Conservation (phyloP, 345 rosid genomes). For the Mangifera indica region DNA sequence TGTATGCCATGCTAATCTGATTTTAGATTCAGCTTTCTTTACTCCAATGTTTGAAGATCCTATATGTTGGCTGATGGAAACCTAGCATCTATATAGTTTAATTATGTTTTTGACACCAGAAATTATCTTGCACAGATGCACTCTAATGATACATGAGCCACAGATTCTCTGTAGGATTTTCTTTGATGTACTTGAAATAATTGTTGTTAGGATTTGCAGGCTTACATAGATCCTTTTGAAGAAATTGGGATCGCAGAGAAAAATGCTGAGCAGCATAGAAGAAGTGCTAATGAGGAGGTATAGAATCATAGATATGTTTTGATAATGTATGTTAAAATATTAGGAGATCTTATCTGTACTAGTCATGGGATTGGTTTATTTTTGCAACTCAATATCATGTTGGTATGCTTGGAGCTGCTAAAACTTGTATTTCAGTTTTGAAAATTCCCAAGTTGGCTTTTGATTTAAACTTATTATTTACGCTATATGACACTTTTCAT, state of each 20-base stretch:
- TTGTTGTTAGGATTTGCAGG: slow-evolving; percentile 32
- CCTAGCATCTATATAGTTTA: neutral
- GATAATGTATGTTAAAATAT: slow-evolving; percentile 10
- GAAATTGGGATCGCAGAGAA: slow-evolving; percentile 67
- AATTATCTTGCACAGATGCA: neutral
- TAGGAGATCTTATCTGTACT: neutral
- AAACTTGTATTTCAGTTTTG: neutral
- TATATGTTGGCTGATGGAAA: neutral
- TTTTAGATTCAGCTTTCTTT: neutral
- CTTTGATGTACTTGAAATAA: slow-evolving; percentile 13
- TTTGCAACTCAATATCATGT: neutral
- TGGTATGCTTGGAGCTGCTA: neutral
- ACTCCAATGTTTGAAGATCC: neutral
- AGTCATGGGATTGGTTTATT: slow-evolving; percentile 3
- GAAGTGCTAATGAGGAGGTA: slow-evolving; percentile 93
- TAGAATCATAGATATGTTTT: neutral
- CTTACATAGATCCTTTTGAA: slow-evolving; percentile 84
- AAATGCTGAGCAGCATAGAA: slow-evolving; percentile 79
- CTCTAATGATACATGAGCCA: slow-evolving; percentile 10
- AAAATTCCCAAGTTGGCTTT: neutral
- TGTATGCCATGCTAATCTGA: slow-evolving; percentile 2
- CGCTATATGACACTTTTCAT: neutral
- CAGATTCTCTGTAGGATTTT: neutral
- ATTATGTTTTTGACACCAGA: neutral
- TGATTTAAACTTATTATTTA: neutral